A percentile compares a stretch with the other conserved stretches of the same genome.
phyloP scores from a whole-genome alignment of 495 filamentous ascomycete species.

The Massariosphaeria phaeospora region DNA sequence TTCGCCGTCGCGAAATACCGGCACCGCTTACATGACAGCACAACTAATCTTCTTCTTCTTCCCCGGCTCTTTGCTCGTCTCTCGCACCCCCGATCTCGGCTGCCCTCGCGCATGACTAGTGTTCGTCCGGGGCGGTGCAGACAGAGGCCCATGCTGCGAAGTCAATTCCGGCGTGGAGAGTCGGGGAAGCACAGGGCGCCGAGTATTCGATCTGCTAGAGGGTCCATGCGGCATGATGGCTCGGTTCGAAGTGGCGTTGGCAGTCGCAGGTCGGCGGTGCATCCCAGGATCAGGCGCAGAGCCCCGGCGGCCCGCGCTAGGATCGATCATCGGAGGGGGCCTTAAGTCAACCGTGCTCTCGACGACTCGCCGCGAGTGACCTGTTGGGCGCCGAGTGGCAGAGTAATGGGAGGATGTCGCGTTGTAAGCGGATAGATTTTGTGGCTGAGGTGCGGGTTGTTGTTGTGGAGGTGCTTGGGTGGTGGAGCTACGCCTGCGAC shows the following conservation, averaged over 20 bases:
- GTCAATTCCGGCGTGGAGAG: not conserved
- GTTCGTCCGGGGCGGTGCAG: conserved; percentile 16
- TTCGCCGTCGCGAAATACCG: not conserved
- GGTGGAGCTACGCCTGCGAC: conserved; percentile 16
- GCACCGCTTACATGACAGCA: conserved; percentile 17
- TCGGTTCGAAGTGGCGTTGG: not conserved
- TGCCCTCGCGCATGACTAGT: not conserved
- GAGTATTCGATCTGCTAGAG: not conserved
- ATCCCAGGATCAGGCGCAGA: conserved; percentile 13
- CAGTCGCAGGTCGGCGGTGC: not conserved
- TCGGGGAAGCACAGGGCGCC: conserved; percentile 16
- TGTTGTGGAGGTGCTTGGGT: conserved; percentile 2
- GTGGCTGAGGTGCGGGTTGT: not conserved
- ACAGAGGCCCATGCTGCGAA: conserved; percentile 5
- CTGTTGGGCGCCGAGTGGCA: conserved; percentile 1
- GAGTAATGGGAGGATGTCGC: conserved; percentile 2
- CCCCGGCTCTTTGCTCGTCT: conserved; percentile 1
- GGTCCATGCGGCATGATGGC: conserved; percentile 4
- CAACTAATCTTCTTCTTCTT: conserved; percentile 17
- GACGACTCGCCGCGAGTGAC: not conserved
- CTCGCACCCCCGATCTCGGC: not conserved
- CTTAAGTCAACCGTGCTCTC: conserved; percentile 20
- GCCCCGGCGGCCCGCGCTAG: conserved; percentile 8
- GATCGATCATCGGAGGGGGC: conserved; percentile 17
- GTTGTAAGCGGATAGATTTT: conserved; percentile 17